Base-by-base conservation (phyloP, 164 flowering plant genomes). In the Protea cynaroides region DNA sequence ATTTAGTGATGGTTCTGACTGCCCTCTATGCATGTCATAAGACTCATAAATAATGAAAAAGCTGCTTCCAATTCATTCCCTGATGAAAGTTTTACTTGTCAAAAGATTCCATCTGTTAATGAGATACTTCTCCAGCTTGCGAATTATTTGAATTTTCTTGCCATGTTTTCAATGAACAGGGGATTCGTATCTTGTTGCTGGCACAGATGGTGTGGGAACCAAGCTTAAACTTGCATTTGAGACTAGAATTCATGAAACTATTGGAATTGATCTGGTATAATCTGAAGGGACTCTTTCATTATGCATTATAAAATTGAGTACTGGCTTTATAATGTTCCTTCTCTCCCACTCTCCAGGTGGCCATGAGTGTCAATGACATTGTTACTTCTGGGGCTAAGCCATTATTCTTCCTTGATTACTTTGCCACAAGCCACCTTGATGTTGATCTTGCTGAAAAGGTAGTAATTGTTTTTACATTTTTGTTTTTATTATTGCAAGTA, bases 371-470 rank as follows among this genome's bases (percentile, higher is more conserved):
- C 40, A 94, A 94, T 66, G 99, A 94, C 69, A 91, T 91, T 71
- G 80, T 94, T 72, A 94, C 99, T 52, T 94, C 97, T 61, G 99
- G 99, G 61, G 99, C 99, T 56, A 89, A 83, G 67, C 99, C 99
- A 40, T 71, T 94, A 46, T 94, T 91, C 68, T 91, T 94, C 72
- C 96, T 94, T 61, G 99, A 94, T 81, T 94, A 94, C 68, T 94
- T 81, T 79, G 97, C 99, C 8, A 94, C 99, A 15, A 85, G 97
- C 77, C 89, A 70, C 59, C 96, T 94, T 67, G 96, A 91, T 80
- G 99, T 94, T 70, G 99, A 94, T 70, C 96, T 91, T 65, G 99
- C 99, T 54, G 99, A 94, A 69, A 89, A 86, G 95, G 99, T 89
- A 69, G 12, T 1, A 18, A 1, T 63, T 1, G 25, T 62, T 8